Conservation (phyloP, 2,329 filamentous ascomycete genomes). For the Thielaviopsis musarum region DNA sequence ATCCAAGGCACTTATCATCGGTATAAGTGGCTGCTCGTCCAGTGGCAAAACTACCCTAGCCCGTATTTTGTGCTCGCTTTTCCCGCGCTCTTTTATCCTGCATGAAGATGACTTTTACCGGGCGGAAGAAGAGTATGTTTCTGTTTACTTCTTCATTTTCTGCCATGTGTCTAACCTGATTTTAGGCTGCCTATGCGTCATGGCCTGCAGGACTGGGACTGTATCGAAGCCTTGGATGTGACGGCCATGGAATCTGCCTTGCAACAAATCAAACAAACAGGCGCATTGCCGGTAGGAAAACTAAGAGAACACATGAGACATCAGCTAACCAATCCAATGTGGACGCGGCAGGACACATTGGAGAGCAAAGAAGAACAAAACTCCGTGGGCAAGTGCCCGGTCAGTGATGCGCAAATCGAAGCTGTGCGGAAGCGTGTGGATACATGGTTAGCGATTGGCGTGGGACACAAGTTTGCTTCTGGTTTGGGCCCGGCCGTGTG, state of each 20-base stretch:
- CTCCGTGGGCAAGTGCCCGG: slow-evolving; percentile 37
- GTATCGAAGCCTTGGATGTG: slow-evolving; percentile 60
- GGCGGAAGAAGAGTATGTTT: slow-evolving; percentile 50
- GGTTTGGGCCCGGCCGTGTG: slow-evolving; percentile 33
- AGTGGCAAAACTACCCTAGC: slow-evolving; percentile 92
- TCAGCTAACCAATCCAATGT: background rate
- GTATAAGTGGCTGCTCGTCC: slow-evolving; percentile 77
- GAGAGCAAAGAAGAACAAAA: slow-evolving; percentile 41
- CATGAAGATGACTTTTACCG: slow-evolving; percentile 96
- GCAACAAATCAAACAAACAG: slow-evolving; percentile 50
- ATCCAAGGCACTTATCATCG: slow-evolving; percentile 48
- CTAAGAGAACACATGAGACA: background rate
- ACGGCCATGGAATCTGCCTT: slow-evolving; percentile 50
- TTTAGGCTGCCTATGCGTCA: slow-evolving; percentile 17
- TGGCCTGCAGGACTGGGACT: slow-evolving; percentile 80
- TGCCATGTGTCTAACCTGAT: background rate
- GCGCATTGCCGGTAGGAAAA: slow-evolving; percentile 40
- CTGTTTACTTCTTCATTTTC: background rate
- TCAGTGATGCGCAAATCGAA: slow-evolving; percentile 29
- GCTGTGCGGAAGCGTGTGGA: slow-evolving; percentile 30
- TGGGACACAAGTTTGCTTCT: slow-evolving; percentile 23
- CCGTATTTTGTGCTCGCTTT: slow-evolving; percentile 65
- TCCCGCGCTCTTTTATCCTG: slow-evolving; percentile 63
- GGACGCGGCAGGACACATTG: slow-evolving; percentile 17
- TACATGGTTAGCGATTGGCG: slow-evolving; percentile 28